These are phyloP conservation scores for Pharus latifolius DNA, from an alignment of 176 grass and related monocot genomes.

Conservation along the genomic window DNA sequence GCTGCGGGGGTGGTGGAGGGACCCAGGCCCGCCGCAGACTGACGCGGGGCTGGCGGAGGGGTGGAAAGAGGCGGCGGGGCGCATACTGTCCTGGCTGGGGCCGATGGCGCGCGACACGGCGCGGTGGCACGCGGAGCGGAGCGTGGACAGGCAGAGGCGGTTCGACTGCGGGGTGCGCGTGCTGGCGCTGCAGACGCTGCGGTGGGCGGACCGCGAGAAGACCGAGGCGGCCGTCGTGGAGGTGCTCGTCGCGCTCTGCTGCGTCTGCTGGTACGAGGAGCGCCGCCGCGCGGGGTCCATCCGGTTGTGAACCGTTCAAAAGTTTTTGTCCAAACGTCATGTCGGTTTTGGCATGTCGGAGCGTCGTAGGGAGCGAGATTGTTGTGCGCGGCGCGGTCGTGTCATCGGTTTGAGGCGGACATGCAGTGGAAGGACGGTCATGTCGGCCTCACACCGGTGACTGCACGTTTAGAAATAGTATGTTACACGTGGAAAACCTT, in stretches of 20 bases:
- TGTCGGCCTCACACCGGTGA: background rate
- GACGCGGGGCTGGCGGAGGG: constrained; percentile 37
- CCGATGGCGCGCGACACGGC: constrained; percentile 42
- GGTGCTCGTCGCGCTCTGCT: constrained; percentile 48
- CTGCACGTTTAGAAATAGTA: background rate
- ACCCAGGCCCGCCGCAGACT: constrained; percentile 1
- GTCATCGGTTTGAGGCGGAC: no score
- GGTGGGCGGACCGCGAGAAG: constrained; percentile 31
- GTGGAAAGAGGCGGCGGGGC: constrained; percentile 32
- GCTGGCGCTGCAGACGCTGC: constrained; percentile 35
- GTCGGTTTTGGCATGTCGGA: background rate
- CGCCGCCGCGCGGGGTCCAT: background rate
- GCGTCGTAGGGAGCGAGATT: no score
- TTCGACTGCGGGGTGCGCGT: constrained; percentile 4
- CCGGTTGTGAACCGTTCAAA: background rate
- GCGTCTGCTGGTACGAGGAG: constrained; percentile 43
- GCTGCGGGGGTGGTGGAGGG: constrained; percentile 41
- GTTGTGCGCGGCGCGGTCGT: no score
- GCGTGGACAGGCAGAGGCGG: constrained; percentile 29
- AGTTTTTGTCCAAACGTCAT: constrained; percentile 6
- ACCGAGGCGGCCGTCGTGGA: constrained; percentile 36
- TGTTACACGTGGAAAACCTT: no score
- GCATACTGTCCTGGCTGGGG: constrained; percentile 39
- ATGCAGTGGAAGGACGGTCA: background rate
- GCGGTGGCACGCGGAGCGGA: constrained; percentile 45